A percentile compares a stretch with the other conserved stretches of the same genome.
These are phyloP conservation scores for Geotrichum candidum DNA, from an alignment of 1,139 yeast genomes.

Conservation along the genomic window DNA sequence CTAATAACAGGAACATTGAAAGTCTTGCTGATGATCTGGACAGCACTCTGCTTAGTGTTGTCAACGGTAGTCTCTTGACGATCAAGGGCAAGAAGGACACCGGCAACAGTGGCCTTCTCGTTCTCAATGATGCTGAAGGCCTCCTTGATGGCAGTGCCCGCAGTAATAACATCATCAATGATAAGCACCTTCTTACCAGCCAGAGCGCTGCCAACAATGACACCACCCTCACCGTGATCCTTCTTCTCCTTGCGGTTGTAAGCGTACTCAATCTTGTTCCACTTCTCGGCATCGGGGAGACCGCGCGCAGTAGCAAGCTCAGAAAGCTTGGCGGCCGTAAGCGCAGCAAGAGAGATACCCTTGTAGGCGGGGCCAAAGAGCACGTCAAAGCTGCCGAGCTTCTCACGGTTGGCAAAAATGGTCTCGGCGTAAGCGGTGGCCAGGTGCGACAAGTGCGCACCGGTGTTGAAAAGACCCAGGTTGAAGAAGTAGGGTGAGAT, in stretches of 20 bases:
- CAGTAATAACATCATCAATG: constrained; percentile 96
- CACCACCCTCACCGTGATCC: constrained; percentile 98
- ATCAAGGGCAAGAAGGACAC: constrained; percentile 85
- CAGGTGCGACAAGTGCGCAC: constrained; percentile 65
- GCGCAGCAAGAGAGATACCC: constrained; percentile 93
- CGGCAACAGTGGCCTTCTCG: constrained; percentile 71
- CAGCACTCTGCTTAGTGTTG: constrained; percentile 56
- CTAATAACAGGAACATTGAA: constrained; percentile 77
- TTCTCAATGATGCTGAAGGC: constrained; percentile 73
- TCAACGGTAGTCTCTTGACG: constrained; percentile 77
- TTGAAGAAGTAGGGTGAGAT: constrained; percentile 95
- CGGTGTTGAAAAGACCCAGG: constrained; percentile 81
- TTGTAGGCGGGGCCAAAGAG: constrained; percentile 97
- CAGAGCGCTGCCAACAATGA: constrained; percentile 78
- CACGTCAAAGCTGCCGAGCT: constrained; percentile 54
- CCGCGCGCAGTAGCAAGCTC: constrained; percentile 72
- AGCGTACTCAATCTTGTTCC: constrained; percentile 35
- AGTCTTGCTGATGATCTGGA: constrained; percentile 66
- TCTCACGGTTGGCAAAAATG: constrained; percentile 42
- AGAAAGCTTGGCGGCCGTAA: constrained; percentile 84
- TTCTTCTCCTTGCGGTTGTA: constrained; percentile 66
- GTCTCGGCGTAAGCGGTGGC: constrained; percentile 88
- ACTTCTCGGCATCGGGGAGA: constrained; percentile 37
- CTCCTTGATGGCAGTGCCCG: constrained; percentile 96
- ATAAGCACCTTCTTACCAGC: constrained; percentile 68